These are phyloP conservation scores for Nakaseomyces sp. DNA, from an alignment of 1,139 yeast species.

Conservation along the genomic window DNA sequence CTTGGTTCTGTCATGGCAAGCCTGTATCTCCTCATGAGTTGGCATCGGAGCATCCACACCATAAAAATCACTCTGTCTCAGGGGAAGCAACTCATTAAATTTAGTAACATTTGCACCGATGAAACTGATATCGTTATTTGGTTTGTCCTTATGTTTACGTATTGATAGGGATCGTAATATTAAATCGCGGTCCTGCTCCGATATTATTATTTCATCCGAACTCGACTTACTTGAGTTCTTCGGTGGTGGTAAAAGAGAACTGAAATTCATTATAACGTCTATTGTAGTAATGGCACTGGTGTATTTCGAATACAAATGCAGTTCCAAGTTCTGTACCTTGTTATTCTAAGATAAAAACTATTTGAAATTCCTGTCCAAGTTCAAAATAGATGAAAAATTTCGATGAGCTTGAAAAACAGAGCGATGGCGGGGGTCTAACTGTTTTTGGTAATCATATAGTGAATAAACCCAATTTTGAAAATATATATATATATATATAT, in stretches of 20 bases:
- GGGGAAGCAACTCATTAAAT: conserved; percentile 39
- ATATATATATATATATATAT: no score
- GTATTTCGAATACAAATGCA: no score
- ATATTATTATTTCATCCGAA: neutral
- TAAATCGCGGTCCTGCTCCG: neutral
- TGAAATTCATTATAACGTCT: conserved; percentile 15
- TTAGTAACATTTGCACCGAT: conserved; percentile 7
- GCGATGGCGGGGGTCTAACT: no score
- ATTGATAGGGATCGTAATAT: conserved; percentile 4
- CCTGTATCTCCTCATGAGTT: conserved; percentile 34
- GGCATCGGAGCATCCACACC: conserved; percentile 35
- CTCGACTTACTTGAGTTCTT: conserved; percentile 7
- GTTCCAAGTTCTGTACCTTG: no score
- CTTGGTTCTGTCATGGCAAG: conserved; percentile 39
- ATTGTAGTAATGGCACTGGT: no score
- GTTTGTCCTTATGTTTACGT: neutral
- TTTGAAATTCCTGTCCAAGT: no score
- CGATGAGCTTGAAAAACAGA: neutral
- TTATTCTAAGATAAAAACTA: no score
- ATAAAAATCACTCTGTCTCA: conserved; percentile 36
- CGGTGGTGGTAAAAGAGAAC: conserved; percentile 24
- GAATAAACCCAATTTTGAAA: no score
- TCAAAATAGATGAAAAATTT: neutral
- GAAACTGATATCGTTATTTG: neutral
- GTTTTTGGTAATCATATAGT: no score